Conservation (phyloP, 176 grass and related monocot species). For the Eragrostis nindensis region DNA sequence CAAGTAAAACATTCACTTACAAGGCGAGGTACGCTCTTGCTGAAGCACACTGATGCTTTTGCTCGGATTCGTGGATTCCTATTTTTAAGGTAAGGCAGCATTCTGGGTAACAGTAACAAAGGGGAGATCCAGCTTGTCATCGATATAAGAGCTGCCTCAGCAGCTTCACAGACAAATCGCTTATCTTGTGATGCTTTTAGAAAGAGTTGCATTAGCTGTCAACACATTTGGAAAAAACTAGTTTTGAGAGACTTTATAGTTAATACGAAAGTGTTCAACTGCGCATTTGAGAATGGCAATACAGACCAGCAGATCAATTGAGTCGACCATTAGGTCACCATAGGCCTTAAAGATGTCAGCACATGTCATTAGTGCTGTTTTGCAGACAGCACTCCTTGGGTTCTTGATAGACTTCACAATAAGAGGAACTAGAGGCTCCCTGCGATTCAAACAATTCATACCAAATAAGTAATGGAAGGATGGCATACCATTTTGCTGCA, state of each 20-base stretch:
- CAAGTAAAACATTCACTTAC: constrained; percentile 58
- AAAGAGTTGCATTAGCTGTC: constrained; percentile 81
- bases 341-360: constrained; percentile 91
- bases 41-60: constrained; percentile 90
- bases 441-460: constrained; percentile 43
- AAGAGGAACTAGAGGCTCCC: constrained; percentile 69
- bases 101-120: constrained; percentile 70
- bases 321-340: constrained; percentile 70
- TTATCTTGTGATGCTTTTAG: constrained; percentile 98
- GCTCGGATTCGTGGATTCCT: constrained; percentile 89
- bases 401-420: constrained; percentile 94
- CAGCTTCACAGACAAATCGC: constrained; percentile 94
- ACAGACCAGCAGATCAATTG: constrained; percentile 76
- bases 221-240: constrained; percentile 33
- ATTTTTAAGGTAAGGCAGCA: constrained; percentile 82
- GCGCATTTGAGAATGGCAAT: constrained; percentile 18
- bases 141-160: constrained; percentile 72
- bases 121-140: constrained; percentile 89
- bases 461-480: constrained; percentile 17
- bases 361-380: constrained; percentile 92
- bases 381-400: constrained; percentile 96
- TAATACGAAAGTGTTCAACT: constrained; percentile 6
- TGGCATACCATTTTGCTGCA: neutral
- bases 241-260: constrained; percentile 20
- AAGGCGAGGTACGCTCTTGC: constrained; percentile 80